Evolutionary conservation across 768 basidiomycete species (phyloP).

Genomic region (Multifurca ochricompacta): DNA sequence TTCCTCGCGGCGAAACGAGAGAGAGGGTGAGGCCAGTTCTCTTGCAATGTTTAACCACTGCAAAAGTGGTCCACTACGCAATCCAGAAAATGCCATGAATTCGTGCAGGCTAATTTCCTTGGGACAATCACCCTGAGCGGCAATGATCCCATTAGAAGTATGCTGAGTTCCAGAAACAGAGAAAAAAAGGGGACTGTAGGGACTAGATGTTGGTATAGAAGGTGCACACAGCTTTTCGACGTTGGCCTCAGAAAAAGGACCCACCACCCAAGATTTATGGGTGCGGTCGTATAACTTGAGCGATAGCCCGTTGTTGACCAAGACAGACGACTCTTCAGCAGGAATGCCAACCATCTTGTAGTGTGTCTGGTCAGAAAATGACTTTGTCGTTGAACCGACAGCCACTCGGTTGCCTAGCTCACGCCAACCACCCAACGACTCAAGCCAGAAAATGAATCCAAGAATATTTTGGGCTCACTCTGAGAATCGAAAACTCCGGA

Average conservation of each 20-base stretch:
- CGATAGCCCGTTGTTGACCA: not conserved
- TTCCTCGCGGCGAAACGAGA: conserved; percentile 34
- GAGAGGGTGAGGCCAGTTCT: conserved; percentile 32
- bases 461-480: not conserved
- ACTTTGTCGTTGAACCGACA: conserved; percentile 2
- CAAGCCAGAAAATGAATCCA: conserved; percentile 1
- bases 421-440: not conserved
- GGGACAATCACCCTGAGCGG: conserved; percentile 35
- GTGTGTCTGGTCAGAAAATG: not conserved
- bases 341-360: not conserved
- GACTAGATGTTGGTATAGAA: not conserved
- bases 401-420: not conserved
- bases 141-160: conserved; percentile 37
- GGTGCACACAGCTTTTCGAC: not conserved
- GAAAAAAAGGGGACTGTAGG: not conserved
- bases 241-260: not conserved
- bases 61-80: conserved; percentile 37
- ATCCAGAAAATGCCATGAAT: conserved; percentile 36
- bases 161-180: not conserved
- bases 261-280: not conserved
- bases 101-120: conserved; percentile 37
- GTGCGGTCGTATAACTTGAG: not conserved
- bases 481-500: too few species aligned
- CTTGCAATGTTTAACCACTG: conserved; percentile 46
- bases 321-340: not conserved